Evolutionary conservation across 2,329 filamentous ascomycete genomes (phyloP), one percentile per base, ranked within the genome.

Genomic region (Aureobasidium sp.): DNA sequence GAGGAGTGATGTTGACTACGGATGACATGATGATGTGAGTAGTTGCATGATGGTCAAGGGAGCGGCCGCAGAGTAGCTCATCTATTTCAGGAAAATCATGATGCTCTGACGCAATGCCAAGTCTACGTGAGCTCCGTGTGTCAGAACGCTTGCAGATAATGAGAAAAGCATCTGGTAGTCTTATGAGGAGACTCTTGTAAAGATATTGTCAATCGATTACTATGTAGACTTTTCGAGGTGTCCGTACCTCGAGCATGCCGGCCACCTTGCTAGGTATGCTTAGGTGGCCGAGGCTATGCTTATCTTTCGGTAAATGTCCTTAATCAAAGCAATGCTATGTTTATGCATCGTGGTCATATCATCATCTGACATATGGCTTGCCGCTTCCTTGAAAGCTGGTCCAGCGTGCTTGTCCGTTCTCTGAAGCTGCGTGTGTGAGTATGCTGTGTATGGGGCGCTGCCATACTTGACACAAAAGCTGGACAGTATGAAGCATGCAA

Each of bases 81-180:
- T 48, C 56, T 48, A 60, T 41, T 60, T 47, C 48, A 47, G 46
- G 59, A 52, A 61, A 47, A 61, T 51, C 59, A 51, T 55, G 39
- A 62, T 53, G 47, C 34, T 62, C 36, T 59, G 55, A 59, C 55
- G 55, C 41, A 48, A 59, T 32, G 55, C 55, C 55, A 59, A 59
- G 55, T 27, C 24, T 15, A 5, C 2, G 4, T 5, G 5, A 34
- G 5, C 47, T 51, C 47, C 27, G 26, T 20, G 20, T 20, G 20
- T 20, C 20, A 32, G 32, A 13, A 37, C 13, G 9, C 9, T 13
- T 15, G 13, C 15, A 37, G 13, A 15, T 37, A 37, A 37, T 37
- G 34, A 13, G 13, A 37, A 3, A 37, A 5, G 15, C 34, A 37
- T 37, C 34, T 4, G 15, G 34, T 37, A 15, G 15, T 37, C 2